phyloP scores from a whole-genome alignment of 768 basidiomycete species.

The Russula lepida region DNA sequence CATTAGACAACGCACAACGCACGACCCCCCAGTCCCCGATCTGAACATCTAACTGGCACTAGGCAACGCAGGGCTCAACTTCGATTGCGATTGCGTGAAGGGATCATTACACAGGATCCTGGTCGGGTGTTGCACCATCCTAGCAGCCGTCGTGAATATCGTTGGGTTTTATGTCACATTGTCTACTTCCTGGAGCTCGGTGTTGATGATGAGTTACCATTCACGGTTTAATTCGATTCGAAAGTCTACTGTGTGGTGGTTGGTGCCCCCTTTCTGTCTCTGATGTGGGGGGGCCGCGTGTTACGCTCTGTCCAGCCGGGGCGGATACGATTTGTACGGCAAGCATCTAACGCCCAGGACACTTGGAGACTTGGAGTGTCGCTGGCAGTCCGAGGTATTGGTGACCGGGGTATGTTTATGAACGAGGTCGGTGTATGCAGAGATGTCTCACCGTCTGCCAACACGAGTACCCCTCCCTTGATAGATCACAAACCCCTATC shows the following conservation, averaged over 20 bases:
- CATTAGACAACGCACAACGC: background rate
- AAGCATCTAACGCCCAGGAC: background rate
- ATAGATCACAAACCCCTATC: constrained; percentile 8
- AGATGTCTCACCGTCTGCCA: background rate
- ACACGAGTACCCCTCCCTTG: constrained; percentile 1
- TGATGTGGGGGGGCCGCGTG: constrained; percentile 8
- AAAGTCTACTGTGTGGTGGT: background rate
- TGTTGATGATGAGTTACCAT: constrained; percentile 6
- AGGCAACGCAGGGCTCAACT: background rate
- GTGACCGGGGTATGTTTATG: constrained; percentile 5
- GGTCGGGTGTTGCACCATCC: background rate
- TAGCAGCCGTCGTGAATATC: background rate
- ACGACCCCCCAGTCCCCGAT: no score
- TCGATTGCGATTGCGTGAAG: background rate
- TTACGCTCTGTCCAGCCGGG: background rate
- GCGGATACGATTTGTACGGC: background rate
- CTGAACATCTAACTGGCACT: background rate
- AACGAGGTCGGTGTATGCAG: background rate
- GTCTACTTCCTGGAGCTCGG: constrained; percentile 1
- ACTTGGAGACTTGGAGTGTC: no score
- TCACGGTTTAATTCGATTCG: background rate
- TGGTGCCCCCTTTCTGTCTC: background rate
- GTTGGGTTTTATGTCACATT: background rate
- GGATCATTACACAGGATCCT: background rate
- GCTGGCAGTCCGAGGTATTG: background rate